Evolutionary conservation across 169 alveolate species (phyloP).

Genomic region (Cryptosporidium sp.): DNA sequence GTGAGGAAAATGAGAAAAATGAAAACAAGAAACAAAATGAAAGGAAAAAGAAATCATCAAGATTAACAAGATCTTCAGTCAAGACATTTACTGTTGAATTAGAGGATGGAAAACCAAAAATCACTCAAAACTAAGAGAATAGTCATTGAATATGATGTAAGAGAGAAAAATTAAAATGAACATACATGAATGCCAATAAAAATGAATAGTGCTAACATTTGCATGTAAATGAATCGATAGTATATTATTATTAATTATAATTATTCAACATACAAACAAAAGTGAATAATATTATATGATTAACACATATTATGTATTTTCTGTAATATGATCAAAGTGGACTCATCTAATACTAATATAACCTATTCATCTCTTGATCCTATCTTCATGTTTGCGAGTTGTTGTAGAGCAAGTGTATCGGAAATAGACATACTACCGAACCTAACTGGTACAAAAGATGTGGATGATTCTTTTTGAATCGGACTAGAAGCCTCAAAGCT

Average conservation of each 20-base stretch:
- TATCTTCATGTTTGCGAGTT: constrained; percentile 50
- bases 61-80: constrained; percentile 30
- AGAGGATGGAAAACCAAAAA: constrained; percentile 71
- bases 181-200: neutral
- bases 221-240: neutral
- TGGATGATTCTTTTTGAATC: constrained; percentile 14
- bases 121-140: constrained; percentile 28
- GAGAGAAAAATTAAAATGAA: neutral
- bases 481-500: constrained; percentile 46
- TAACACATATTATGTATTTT: neutral
- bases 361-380: constrained; percentile 10
- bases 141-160: neutral
- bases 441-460: constrained; percentile 51
- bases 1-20: neutral
- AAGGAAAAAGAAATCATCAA: constrained; percentile 10
- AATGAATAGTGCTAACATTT: neutral
- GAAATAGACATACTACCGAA: constrained; percentile 63
- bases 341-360: neutral
- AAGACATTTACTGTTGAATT: constrained; percentile 61
- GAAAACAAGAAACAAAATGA: neutral
- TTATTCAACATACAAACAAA: neutral
- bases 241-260: neutral
- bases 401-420: constrained; percentile 65
- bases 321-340: neutral
- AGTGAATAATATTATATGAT: neutral